Evolutionary conservation across 768 basidiomycete genomes (phyloP).

Genomic region (Leccinellum rugosiceps): DNA sequence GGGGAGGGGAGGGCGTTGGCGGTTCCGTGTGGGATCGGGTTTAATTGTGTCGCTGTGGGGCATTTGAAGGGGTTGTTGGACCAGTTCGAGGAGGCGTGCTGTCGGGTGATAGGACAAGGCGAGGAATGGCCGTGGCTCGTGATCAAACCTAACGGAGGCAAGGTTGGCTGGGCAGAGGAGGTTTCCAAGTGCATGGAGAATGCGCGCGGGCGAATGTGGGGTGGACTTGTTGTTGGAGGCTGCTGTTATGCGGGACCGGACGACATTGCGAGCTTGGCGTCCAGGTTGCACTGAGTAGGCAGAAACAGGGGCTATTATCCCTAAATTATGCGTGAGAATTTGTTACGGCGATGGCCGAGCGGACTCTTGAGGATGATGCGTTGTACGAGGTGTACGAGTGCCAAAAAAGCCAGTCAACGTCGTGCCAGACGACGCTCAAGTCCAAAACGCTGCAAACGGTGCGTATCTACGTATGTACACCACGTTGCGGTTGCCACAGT

Average conservation of each 20-base stretch:
- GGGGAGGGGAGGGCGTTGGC: conserved; percentile 16
- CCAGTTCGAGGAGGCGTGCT: conserved; percentile 32
- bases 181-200: conserved; percentile 26
- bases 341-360: conserved; percentile 7
- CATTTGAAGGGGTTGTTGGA: conserved; percentile 40
- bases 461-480: conserved; percentile 24
- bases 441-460: conserved; percentile 39
- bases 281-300: neutral
- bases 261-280: conserved; percentile 39
- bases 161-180: conserved; percentile 35
- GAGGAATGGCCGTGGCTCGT: conserved; percentile 48
- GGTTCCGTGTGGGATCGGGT: conserved; percentile 56
- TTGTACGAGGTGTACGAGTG: conserved; percentile 15
- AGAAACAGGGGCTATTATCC: conserved; percentile 11
- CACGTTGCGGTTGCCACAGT: conserved; percentile 5
- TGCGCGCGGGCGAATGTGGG: conserved; percentile 35
- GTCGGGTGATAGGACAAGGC: conserved; percentile 7
- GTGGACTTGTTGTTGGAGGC: conserved; percentile 59
- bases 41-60: conserved; percentile 65
- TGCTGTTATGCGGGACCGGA: conserved; percentile 62
- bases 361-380: conserved; percentile 10
- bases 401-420: conserved; percentile 35
- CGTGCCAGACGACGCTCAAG: conserved; percentile 39
- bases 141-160: conserved; percentile 69
- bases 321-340: conserved; percentile 19